Conservation (phyloP, 768 basidiomycete species). For the Suillus luteus region DNA sequence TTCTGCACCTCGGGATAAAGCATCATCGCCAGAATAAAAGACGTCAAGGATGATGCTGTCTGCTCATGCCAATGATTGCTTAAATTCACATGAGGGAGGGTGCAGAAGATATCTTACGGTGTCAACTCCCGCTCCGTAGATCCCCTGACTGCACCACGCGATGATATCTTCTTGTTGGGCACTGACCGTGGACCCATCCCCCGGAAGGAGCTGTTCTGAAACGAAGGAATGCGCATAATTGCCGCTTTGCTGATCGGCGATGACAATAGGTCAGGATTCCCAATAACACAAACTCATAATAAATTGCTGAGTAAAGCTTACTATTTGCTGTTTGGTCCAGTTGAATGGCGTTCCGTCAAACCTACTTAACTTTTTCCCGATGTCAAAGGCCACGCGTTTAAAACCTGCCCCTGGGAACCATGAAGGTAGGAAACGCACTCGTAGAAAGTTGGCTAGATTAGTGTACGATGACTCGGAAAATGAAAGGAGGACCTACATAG, state of each 20-base stretch:
- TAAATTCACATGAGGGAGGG: neutral
- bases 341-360: neutral
- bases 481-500: neutral
- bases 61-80: neutral
- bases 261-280: neutral
- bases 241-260: neutral
- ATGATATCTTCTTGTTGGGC: neutral
- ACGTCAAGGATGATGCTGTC: neutral
- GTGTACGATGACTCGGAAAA: neutral
- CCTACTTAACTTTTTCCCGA: neutral
- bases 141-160: neutral
- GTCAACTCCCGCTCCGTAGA: neutral
- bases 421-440: neutral
- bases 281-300: neutral
- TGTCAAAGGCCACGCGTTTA: neutral
- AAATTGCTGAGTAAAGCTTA: neutral
- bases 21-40: conserved; percentile 30
- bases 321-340: neutral
- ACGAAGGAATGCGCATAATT: neutral
- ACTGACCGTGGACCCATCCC: neutral
- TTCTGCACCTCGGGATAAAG: conserved; percentile 28
- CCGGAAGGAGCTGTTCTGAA: neutral
- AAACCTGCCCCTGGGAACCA: neutral
- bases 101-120: neutral
- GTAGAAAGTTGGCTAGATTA: neutral